phyloP scores from a whole-genome alignment of 2,329 filamentous ascomycete genomes.

The Akanthomyces lecanii region DNA sequence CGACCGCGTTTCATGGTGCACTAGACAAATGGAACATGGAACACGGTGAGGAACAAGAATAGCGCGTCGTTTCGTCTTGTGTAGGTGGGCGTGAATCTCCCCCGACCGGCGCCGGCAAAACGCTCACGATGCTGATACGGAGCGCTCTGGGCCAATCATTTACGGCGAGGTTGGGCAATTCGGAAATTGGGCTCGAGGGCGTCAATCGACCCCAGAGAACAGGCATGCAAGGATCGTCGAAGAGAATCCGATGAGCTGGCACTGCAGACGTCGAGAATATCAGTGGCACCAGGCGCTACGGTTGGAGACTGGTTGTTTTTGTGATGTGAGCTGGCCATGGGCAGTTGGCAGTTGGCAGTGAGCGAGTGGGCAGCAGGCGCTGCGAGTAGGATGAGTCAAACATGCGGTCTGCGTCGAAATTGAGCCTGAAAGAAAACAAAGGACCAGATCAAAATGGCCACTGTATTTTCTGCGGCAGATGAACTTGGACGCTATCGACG shows the following conservation, averaged over 20 bases:
- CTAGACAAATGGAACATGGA: neutral
- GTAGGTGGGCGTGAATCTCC: neutral
- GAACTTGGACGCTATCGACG: neutral
- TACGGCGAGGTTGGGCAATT: slow-evolving; percentile 5
- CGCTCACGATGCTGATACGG: slow-evolving; percentile 10
- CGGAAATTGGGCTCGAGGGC: slow-evolving; percentile 8
- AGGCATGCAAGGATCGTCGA: neutral
- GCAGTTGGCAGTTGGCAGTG: neutral
- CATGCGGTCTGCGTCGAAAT: neutral
- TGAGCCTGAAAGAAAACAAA: neutral
- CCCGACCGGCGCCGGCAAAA: neutral
- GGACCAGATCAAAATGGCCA: neutral
- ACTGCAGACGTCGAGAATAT: neutral
- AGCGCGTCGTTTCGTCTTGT: slow-evolving; percentile 5
- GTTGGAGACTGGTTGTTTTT: neutral
- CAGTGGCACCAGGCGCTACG: neutral
- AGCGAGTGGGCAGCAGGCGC: neutral
- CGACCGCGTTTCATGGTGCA: slow-evolving; percentile 7
- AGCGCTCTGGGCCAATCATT: slow-evolving; percentile 18
- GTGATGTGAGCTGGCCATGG: neutral
- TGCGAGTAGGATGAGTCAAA: neutral
- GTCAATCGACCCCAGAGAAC: neutral
- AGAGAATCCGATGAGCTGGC: slow-evolving; percentile 4
- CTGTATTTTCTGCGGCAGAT: neutral
- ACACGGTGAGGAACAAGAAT: neutral